Percentiles rank a stretch among this genome's conserved stretches.
phyloP scores from a whole-genome alignment of 176 grass and related monocot species.

The Avena sativa region DNA sequence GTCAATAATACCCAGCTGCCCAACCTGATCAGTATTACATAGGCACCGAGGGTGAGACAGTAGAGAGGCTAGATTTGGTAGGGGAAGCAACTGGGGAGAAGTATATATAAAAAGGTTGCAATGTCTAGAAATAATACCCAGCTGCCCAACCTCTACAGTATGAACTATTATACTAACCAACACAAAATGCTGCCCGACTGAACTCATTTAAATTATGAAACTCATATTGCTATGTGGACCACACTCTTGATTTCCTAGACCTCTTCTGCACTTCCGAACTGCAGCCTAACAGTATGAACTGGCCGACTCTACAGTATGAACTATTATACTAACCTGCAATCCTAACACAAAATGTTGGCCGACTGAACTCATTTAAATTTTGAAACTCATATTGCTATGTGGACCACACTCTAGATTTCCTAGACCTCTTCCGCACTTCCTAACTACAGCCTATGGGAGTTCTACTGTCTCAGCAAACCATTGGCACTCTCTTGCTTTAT shows the following conservation, averaged over 20 bases:
- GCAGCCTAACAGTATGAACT: neutral
- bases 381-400: slow-evolving; percentile 16
- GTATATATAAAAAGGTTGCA: neutral
- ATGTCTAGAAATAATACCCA: neutral
- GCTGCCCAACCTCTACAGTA: neutral
- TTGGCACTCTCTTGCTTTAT: neutral
- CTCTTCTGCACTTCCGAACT: neutral
- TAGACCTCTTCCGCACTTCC: neutral
- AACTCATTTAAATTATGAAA: slow-evolving; percentile 1
- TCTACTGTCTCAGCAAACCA: neutral
- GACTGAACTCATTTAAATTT: neutral
- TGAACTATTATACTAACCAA: neutral
- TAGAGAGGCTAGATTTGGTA: neutral
- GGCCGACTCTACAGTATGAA: too few species aligned
- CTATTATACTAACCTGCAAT: neutral
- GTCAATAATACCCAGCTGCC: too few species aligned
- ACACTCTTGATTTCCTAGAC: neutral
- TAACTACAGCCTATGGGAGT: neutral
- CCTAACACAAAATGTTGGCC: neutral
- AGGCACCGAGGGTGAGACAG: neutral
- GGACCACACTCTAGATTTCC: neutral
- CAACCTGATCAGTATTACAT: neutral
- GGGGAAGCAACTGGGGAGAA: neutral
- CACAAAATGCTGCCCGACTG: neutral
- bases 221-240: slow-evolving; percentile 11